A percentile compares a stretch with the other conserved stretches of the same genome.
Conservation (phyloP, 495 filamentous ascomycete species). For the Talaromyces ruber region DNA sequence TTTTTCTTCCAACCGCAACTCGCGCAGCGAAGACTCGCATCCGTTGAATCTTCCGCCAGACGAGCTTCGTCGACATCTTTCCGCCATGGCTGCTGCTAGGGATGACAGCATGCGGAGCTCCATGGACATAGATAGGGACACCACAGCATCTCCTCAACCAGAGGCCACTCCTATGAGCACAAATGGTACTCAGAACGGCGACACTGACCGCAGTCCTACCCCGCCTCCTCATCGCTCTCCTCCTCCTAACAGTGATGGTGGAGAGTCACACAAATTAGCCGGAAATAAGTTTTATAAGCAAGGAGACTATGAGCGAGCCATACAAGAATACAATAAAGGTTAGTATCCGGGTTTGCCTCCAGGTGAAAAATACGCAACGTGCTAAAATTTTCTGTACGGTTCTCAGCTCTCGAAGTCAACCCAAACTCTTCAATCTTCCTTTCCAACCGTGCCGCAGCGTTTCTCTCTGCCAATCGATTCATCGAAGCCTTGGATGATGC, state of each 20-base stretch:
- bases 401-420: slow-evolving; percentile 66
- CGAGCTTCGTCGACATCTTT: slow-evolving; percentile 65
- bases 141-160: slow-evolving; percentile 29
- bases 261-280: slow-evolving; percentile 64
- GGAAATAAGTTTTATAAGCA: slow-evolving; percentile 97
- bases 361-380: neutral
- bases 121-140: slow-evolving; percentile 78
- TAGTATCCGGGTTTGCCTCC: slow-evolving; percentile 10
- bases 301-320: slow-evolving; percentile 73
- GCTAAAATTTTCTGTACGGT: slow-evolving; percentile 4
- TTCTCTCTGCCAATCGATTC: slow-evolving; percentile 75
- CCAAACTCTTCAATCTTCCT: slow-evolving; percentile 73
- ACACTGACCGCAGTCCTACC: slow-evolving; percentile 50
- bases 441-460: slow-evolving; percentile 89
- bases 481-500: slow-evolving; percentile 77
- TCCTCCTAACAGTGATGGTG: slow-evolving; percentile 51
- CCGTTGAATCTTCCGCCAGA: slow-evolving; percentile 83
- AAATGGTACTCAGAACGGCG: slow-evolving; percentile 47
- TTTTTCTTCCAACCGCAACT: slow-evolving; percentile 24
- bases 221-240: slow-evolving; percentile 71
- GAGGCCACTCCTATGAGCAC: slow-evolving; percentile 28
- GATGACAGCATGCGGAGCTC: slow-evolving; percentile 44
- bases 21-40: slow-evolving; percentile 62
- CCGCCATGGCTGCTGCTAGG: slow-evolving; percentile 58
- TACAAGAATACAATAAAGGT: slow-evolving; percentile 95